These are phyloP conservation scores for Yamadazyma philogaea DNA, from an alignment of 805 yeast species.

Conservation along the genomic window DNA sequence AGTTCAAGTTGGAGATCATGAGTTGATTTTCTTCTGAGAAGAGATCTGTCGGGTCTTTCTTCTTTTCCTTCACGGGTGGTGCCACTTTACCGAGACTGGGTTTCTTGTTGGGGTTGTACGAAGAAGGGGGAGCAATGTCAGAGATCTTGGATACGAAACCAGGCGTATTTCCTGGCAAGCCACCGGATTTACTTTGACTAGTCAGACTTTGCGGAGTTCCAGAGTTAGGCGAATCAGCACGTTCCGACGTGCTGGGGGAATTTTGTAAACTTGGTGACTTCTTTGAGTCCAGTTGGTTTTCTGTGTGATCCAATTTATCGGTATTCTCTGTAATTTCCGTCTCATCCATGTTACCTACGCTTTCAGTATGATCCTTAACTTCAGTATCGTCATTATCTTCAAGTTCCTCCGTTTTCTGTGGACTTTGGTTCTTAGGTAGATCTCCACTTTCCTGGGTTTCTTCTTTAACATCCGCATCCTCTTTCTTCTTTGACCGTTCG, in stretches of 20 bases:
- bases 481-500: slow-evolving; percentile 25
- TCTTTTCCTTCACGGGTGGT: slow-evolving; percentile 2
- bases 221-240: neutral
- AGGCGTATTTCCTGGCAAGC: neutral
- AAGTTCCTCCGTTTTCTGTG: slow-evolving; percentile 10
- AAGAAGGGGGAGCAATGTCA: neutral
- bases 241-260: neutral
- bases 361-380: slow-evolving; percentile 13
- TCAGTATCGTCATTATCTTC: slow-evolving; percentile 12
- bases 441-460: slow-evolving; percentile 17
- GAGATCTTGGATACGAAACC: neutral
- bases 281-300: slow-evolving; percentile 15
- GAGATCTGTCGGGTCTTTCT: slow-evolving; percentile 33
- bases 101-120: neutral
- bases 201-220: neutral
- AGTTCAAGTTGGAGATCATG: slow-evolving; percentile 81
- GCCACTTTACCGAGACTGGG: neutral
- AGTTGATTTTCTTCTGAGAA: slow-evolving; percentile 65
- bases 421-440: slow-evolving; percentile 14
- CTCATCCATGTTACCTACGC: slow-evolving; percentile 12
- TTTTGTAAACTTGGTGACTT: neutral
- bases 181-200: neutral
- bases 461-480: slow-evolving; percentile 18
- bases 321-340: slow-evolving; percentile 10
- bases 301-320: slow-evolving; percentile 13